Evolutionary conservation across 2,329 filamentous ascomycete species (phyloP), one percentile per base, ranked within the genome.

Genomic region (Pseudocercospora fuligena): DNA sequence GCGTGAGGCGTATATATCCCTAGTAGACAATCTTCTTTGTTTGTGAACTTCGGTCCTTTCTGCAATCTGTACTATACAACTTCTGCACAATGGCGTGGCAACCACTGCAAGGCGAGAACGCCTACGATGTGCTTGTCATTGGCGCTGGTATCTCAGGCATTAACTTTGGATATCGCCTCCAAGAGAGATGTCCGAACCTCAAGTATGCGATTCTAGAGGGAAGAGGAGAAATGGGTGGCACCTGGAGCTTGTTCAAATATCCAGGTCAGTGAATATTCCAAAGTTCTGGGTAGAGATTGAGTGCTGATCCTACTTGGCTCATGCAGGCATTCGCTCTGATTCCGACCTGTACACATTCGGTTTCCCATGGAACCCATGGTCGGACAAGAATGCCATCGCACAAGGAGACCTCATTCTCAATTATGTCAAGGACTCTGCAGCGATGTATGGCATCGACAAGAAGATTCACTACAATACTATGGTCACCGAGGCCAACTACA

Each of bases 211-310:
- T 94, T 27, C 83, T 94, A 16, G 92, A 94, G 77, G 84, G 83
- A 1, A 88, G 92, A 36, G 81, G 84, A 59, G 80, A 82, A 27
- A 82, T 94, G 5, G 92, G 92, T 1, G 92, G 92, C 1, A 94
- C 92, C 0, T 94, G 92, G 92, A 88, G 90, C 73, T 80, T 93
- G 1, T 94, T 93, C 81, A 86, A 84, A 47, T 94, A 93, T 72
- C 91, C 90, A 0, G 74, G 70, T 71, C 58, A 46, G 58, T 43
- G n/a, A 27, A 25, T 12, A 23, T 19, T 19, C 6, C 19, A 23
- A 53, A 14, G 23, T 1, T 6, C 3, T 14, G 6, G 51, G 25
- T 5, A 2, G 21, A 27, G 51, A 54, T 25, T 11, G 21, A 25
- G 51, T 54, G 25, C 51, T 54, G 51, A 56, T 8, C 25, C 7